A percentile compares a stretch with the other conserved stretches of the same genome.
Conservation (phyloP, 1,139 yeast genomes). For the Geotrichum aggregatum region DNA sequence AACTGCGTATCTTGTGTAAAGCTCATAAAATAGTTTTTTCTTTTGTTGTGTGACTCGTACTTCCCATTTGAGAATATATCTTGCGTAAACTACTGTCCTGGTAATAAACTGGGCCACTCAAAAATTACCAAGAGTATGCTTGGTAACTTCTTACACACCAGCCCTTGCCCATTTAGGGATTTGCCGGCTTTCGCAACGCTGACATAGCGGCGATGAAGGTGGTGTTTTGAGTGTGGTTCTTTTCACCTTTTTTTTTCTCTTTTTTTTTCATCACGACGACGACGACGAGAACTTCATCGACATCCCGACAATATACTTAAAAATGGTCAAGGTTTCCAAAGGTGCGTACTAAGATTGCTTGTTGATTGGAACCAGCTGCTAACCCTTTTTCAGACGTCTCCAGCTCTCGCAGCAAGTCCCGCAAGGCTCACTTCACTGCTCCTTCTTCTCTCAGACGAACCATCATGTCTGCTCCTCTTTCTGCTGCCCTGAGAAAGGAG, state of each 20-base stretch:
- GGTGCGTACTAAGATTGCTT: slow-evolving; percentile 27
- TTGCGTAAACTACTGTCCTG: not conserved
- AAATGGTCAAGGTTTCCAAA: slow-evolving; percentile 39
- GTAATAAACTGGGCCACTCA: not conserved
- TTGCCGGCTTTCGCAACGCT: not conserved
- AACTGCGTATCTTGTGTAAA: too few species aligned
- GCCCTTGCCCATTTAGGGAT: not conserved
- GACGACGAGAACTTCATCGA: slow-evolving; percentile 3
- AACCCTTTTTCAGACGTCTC: slow-evolving; percentile 61
- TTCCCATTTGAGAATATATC: too few species aligned
- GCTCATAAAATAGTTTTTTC: too few species aligned
- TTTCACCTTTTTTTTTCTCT: not conserved
- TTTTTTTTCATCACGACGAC: slow-evolving; percentile 2
- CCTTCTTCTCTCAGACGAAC: slow-evolving; percentile 95
- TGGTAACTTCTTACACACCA: not conserved
- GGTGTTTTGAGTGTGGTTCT: too few species aligned
- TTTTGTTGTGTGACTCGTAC: too few species aligned
- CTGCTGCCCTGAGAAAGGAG: slow-evolving; percentile 98
- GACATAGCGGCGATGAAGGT: not conserved
- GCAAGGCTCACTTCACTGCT: slow-evolving; percentile 99
- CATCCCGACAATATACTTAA: slow-evolving; percentile 16
- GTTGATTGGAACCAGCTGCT: not conserved
- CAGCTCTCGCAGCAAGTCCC: slow-evolving; percentile 98
- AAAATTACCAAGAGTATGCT: not conserved
- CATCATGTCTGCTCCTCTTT: slow-evolving; percentile 96